These are phyloP conservation scores for Coccomyxa sp. DNA, from an alignment of 139 green algal genomes.

Conservation along the genomic window DNA sequence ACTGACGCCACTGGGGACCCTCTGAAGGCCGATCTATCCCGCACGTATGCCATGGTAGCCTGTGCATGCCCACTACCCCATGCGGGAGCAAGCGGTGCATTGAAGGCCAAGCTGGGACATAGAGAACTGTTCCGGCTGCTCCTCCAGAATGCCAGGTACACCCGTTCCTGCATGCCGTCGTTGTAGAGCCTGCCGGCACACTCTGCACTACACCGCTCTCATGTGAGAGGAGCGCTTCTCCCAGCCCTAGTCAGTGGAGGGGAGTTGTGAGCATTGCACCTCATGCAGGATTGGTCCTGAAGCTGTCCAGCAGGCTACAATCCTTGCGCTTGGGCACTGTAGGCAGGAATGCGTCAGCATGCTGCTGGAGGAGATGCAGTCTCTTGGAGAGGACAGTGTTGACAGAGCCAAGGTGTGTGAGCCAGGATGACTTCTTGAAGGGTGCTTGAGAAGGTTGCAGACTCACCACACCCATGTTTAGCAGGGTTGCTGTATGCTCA, in stretches of 20 bases:
- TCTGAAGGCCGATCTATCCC: conserved; percentile 36
- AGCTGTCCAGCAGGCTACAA: conserved; percentile 25
- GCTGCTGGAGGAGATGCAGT: conserved; percentile 47
- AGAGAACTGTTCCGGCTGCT: conserved; percentile 37
- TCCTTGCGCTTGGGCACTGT: conserved; percentile 64
- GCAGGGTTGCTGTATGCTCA: no score
- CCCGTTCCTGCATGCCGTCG: no score
- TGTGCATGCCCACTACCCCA: conserved; percentile 30
- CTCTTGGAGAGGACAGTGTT: conserved; percentile 45
- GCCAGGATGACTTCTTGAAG: no score
- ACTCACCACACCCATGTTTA: no score
- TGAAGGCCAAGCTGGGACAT: conserved; percentile 15
- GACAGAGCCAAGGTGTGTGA: conserved; percentile 12
- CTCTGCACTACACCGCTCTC: no score
- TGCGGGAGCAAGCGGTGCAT: conserved; percentile 7
- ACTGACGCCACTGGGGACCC: neutral
- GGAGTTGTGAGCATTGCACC: neutral
- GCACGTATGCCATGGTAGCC: conserved; percentile 46
- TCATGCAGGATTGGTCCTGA: conserved; percentile 14
- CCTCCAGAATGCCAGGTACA: neutral
- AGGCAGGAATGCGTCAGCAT: conserved; percentile 43
- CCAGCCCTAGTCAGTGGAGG: no score
- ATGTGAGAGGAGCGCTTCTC: no score
- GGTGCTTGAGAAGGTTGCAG: no score
- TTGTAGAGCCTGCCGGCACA: no score